A percentile compares a stretch with the other conserved stretches of the same genome.
Conservation (phyloP, 139 green algal species). For the Medakamo hakoo region DNA sequence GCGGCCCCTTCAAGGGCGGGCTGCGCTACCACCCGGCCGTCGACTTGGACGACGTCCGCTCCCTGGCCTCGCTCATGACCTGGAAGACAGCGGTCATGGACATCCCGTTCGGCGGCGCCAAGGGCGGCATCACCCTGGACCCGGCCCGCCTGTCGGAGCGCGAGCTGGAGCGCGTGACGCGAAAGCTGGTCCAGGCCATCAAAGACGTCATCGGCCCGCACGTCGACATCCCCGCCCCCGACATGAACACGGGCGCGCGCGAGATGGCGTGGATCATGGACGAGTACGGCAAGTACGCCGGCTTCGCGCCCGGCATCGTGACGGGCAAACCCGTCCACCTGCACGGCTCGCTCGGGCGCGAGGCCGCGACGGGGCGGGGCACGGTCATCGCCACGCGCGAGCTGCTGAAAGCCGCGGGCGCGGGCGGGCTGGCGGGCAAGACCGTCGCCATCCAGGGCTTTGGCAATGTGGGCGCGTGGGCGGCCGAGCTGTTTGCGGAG, state of each 20-base stretch:
- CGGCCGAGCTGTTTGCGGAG: slow-evolving; percentile 48
- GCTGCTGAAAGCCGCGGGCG: slow-evolving; percentile 36
- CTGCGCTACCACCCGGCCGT: slow-evolving; percentile 52
- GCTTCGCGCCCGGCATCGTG: slow-evolving; percentile 66
- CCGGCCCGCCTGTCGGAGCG: slow-evolving; percentile 41
- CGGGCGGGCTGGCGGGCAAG: neutral
- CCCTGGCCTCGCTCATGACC: slow-evolving; percentile 71
- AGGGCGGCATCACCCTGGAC: slow-evolving; percentile 59
- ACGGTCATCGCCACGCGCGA: slow-evolving; percentile 58
- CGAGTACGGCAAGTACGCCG: slow-evolving; percentile 75
- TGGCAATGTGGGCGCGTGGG: slow-evolving; percentile 66
- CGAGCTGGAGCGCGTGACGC: slow-evolving; percentile 79
- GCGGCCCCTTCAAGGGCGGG: slow-evolving; percentile 77
- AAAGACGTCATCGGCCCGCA: slow-evolving; percentile 67
- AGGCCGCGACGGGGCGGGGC: slow-evolving; percentile 67
- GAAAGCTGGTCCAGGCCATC: slow-evolving; percentile 76
- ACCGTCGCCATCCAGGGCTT: slow-evolving; percentile 50
- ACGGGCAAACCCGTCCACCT: slow-evolving; percentile 78
- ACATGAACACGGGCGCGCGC: slow-evolving; percentile 68
- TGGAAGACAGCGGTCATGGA: slow-evolving; percentile 94
- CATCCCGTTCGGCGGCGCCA: slow-evolving; percentile 88
- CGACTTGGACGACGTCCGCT: slow-evolving; percentile 56
- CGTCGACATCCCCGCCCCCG: slow-evolving; percentile 73
- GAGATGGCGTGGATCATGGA: slow-evolving; percentile 75
- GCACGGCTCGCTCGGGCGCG: slow-evolving; percentile 65